phyloP scores from a whole-genome alignment of 75 land plant species.

The Selaginella tamariscina region DNA sequence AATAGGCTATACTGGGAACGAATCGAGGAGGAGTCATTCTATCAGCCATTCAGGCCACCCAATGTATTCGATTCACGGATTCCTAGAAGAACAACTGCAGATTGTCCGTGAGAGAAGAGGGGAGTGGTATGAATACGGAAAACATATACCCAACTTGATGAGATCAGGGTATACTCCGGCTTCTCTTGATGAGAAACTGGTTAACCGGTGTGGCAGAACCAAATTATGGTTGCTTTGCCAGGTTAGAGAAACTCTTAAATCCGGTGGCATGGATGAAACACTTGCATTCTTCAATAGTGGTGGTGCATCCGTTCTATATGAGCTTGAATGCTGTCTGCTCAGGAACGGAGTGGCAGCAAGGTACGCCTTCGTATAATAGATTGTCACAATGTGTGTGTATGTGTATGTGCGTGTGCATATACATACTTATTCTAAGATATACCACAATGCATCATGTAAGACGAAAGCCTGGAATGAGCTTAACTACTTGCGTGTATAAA shows the following conservation, averaged over 20 bases:
- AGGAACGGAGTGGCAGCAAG: conserved; percentile 60
- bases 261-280: background rate
- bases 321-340: conserved; percentile 54
- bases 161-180: conserved; percentile 61
- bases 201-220: conserved; percentile 73
- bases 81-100: conserved; percentile 37
- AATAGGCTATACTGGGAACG: too few species aligned
- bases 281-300: conserved; percentile 23
- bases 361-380: too few species aligned
- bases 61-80: conserved; percentile 18
- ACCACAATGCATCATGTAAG: too few species aligned
- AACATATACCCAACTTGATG: conserved; percentile 38
- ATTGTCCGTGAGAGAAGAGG: conserved; percentile 72
- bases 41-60: conserved; percentile 91
- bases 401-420: too few species aligned
- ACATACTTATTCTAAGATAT: too few species aligned
- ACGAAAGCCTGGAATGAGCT: too few species aligned
- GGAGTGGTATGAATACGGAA: conserved; percentile 77
- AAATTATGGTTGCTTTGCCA: conserved; percentile 42
- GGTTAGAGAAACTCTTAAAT: background rate
- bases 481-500: too few species aligned
- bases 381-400: too few species aligned
- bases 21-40: too few species aligned
- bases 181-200: conserved; percentile 77
- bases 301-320: conserved; percentile 66